Evolutionary conservation across 495 filamentous ascomycete genomes (phyloP), one percentile per base, ranked within the genome.

Genomic region (Cairneyella variabilis): DNA sequence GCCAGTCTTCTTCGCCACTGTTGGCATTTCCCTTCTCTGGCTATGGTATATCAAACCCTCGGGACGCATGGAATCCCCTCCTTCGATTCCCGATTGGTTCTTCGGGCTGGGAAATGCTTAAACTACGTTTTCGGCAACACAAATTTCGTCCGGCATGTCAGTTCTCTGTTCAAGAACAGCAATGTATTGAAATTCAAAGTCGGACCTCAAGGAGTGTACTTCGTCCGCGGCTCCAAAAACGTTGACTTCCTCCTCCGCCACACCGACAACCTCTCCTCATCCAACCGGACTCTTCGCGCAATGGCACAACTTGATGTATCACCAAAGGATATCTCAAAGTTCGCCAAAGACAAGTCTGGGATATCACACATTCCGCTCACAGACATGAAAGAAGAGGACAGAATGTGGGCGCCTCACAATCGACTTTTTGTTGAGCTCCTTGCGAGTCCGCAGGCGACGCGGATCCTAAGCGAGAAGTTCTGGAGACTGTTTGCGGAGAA

Each of bases 201-300:
- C 6, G 65, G 65, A 5, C 59, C 55, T 1, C 55, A 40, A 21
- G 54, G 38, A 12, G 51, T 64, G n/a, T 65, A 68, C 54, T 11
- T 68, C 22, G 18, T 68, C 46, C 43, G n/a, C 20, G 62, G 59
- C 12, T 6, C 28, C 16, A 47, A 53, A 30, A 66, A 64, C 37
- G 46, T 61, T 16, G 55, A 64, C 27, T 23, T 51, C 42, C 16
- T 66, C 14, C 42, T 68, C 26, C 57, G 62, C 3, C 39, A 20
- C 3, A 59, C 57, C 11, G 22, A 23, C 17, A 37, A 52, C 32
- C 25, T 64, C 21, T 53, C 40, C 3, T 66, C 63, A 1, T 57
- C 64, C 10, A 42, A 42, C 0, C 62, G 64, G 36, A 61, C 64
- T 16, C 23, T 58, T 28, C 48, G 54, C 36, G 39, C 57, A 10